Evolutionary conservation across 331 rosid species (phyloP).

Genomic region (Malus hybrid): DNA sequence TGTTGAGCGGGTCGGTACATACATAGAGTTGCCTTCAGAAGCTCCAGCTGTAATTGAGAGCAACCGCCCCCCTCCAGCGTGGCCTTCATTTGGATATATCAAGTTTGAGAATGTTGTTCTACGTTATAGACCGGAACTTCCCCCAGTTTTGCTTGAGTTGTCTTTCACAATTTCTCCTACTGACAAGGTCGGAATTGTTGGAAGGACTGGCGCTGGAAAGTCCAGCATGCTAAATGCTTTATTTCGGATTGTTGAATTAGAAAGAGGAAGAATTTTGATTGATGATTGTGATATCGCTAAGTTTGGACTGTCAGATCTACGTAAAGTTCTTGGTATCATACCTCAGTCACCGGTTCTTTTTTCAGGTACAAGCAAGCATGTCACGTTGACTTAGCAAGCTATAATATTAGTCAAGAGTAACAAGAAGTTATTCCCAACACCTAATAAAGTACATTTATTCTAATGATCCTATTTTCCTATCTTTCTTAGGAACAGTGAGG

Average conservation of each 20-base stretch:
- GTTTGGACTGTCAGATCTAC: slow-evolving; percentile 37
- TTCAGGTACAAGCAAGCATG: slow-evolving; percentile 23
- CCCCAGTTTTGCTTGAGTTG: slow-evolving; percentile 38
- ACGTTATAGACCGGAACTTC: slow-evolving; percentile 50
- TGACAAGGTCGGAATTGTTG: slow-evolving; percentile 47
- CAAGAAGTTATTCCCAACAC: neutral
- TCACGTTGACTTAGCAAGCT: neutral
- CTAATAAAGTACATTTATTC: neutral
- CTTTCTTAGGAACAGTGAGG: slow-evolving; percentile 34
- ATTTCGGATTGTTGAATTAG: slow-evolving; percentile 44
- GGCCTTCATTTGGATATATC: slow-evolving; percentile 45
- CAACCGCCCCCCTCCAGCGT: slow-evolving; percentile 43
- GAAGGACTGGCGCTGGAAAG: slow-evolving; percentile 51
- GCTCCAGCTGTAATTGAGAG: slow-evolving; percentile 32
- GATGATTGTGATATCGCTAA: slow-evolving; percentile 37
- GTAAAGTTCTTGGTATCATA: slow-evolving; percentile 43
- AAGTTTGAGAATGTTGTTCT: slow-evolving; percentile 40
- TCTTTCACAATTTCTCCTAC: slow-evolving; percentile 34
- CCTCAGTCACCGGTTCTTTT: slow-evolving; percentile 46
- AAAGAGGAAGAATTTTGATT: slow-evolving; percentile 39
- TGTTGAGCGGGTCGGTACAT: slow-evolving; percentile 83
- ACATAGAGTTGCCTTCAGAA: slow-evolving; percentile 79
- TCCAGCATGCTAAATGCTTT: slow-evolving; percentile 44
- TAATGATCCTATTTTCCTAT: slow-evolving; percentile 3
- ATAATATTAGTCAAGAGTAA: neutral